These are phyloP conservation scores for Calonectria pauciramosa DNA, from an alignment of 2,329 filamentous ascomycete genomes.

Conservation along the genomic window DNA sequence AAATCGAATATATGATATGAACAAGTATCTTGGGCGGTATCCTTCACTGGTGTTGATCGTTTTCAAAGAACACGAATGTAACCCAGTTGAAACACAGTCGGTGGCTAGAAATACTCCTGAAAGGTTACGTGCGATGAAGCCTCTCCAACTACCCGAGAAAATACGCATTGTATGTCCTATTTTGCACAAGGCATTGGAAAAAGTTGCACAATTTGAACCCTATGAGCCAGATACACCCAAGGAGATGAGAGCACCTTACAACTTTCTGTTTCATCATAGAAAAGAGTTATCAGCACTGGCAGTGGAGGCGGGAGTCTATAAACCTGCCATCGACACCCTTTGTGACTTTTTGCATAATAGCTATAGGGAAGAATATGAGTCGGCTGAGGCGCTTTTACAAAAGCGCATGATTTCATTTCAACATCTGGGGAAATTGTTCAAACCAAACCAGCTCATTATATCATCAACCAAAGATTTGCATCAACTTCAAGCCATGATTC, in stretches of 20 bases:
- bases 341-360: not conserved
- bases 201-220: not conserved
- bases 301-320: not conserved
- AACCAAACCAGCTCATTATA: not conserved
- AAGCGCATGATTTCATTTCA: not conserved
- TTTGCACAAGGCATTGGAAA: not conserved
- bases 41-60: no score
- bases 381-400: not conserved
- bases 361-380: not conserved
- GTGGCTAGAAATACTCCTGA: no score
- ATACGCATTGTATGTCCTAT: not conserved
- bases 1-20: no score
- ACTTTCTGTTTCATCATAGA: not conserved
- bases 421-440: not conserved
- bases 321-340: not conserved
- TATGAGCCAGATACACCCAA: not conserved
- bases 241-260: not conserved
- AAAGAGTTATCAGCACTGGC: not conserved
- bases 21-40: no score
- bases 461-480: not conserved
- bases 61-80: no score
- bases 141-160: not conserved
- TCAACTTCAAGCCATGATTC: no score
- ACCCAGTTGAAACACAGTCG: no score
- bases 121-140: no score